These are phyloP conservation scores for Aaosphaeria pasadenensis DNA, from an alignment of 2,329 filamentous ascomycete genomes.

Conservation along the genomic window DNA sequence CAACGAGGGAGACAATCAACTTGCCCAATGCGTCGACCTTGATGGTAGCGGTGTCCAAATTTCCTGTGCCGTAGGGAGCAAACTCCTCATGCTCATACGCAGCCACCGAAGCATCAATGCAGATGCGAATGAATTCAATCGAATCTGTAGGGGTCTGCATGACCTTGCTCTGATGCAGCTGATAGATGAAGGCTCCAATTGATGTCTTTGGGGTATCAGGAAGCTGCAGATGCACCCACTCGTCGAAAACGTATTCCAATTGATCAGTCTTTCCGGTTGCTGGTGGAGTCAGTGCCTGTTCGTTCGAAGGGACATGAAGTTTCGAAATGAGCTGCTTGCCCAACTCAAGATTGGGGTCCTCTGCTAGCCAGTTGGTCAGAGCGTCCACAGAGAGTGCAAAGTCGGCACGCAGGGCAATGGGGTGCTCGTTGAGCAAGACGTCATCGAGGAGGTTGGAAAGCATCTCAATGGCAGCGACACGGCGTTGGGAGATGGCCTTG, in stretches of 20 bases:
- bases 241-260: slow-evolving; percentile 91
- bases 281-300: slow-evolving; percentile 54
- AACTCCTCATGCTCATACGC: slow-evolving; percentile 72
- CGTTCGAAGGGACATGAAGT: slow-evolving; percentile 57
- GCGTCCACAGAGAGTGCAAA: slow-evolving; percentile 80
- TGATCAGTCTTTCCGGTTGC: slow-evolving; percentile 68
- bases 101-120: slow-evolving; percentile 75
- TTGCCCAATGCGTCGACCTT: slow-evolving; percentile 79
- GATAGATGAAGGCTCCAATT: slow-evolving; percentile 73
- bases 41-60: slow-evolving; percentile 58
- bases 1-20: slow-evolving; percentile 72
- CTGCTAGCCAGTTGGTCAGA: slow-evolving; percentile 75
- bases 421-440: slow-evolving; percentile 73
- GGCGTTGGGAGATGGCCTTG: slow-evolving; percentile 68
- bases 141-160: slow-evolving; percentile 75
- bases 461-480: slow-evolving; percentile 71
- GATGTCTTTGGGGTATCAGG: slow-evolving; percentile 72
- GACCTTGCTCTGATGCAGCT: slow-evolving; percentile 72
- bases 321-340: slow-evolving; percentile 71
- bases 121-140: slow-evolving; percentile 73
- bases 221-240: slow-evolving; percentile 85
- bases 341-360: slow-evolving; percentile 64
- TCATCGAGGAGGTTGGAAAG: slow-evolving; percentile 77
- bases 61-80: slow-evolving; percentile 54
- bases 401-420: slow-evolving; percentile 77